These are phyloP conservation scores for Periconia sp. DNA, from an alignment of 2,329 filamentous ascomycete genomes.

Conservation along the genomic window DNA sequence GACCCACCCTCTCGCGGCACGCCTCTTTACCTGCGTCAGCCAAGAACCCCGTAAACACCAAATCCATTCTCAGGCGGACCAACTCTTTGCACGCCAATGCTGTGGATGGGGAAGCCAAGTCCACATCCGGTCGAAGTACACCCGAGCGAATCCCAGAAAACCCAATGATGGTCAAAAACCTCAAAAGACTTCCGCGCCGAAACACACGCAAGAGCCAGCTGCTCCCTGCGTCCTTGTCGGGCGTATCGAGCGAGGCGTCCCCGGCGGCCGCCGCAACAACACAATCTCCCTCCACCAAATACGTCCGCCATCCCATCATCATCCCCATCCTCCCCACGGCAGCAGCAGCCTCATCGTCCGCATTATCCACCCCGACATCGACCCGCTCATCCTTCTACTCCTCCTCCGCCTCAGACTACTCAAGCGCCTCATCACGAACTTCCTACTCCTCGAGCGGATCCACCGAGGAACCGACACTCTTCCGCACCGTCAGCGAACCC, in stretches of 20 bases:
- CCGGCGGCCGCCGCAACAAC: not conserved
- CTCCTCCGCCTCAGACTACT: not conserved
- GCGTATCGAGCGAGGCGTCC: not conserved
- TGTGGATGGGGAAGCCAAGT: not conserved
- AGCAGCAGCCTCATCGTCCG: not conserved
- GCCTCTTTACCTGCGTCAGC: not conserved
- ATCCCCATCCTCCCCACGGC: not conserved
- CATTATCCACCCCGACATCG: not conserved
- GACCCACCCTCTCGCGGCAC: not conserved
- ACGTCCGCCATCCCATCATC: not conserved
- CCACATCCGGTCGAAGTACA: not conserved
- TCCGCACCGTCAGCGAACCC: not conserved
- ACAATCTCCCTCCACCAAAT: not conserved
- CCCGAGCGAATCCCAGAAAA: not conserved
- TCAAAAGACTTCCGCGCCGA: slow-evolving; percentile 1
- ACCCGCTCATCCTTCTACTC: not conserved
- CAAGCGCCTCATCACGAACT: not conserved
- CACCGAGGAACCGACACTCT: not conserved
- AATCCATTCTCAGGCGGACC: not conserved
- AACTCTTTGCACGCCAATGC: not conserved
- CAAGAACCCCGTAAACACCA: not conserved
- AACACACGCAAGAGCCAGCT: not conserved
- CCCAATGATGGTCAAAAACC: slow-evolving; percentile 3
- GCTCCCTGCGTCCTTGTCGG: not conserved
- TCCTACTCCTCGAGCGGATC: not conserved